Percentiles rank a stretch among this genome's conserved stretches.
phyloP scores from a whole-genome alignment of 106 monocot genomes.

The Posidonia australis region DNA sequence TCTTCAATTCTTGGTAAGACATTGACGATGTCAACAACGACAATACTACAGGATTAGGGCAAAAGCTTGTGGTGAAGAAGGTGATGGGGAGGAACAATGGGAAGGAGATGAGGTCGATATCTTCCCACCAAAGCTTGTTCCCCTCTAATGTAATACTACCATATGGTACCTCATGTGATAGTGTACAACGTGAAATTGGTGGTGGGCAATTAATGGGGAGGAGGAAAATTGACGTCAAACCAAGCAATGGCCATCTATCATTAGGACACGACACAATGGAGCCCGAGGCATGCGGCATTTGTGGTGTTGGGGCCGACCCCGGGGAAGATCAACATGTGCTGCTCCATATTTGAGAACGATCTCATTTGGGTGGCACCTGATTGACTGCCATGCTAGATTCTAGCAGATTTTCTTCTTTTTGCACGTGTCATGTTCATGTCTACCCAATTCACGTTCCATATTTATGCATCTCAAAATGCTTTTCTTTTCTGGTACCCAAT shows the following conservation, averaged over 20 bases:
- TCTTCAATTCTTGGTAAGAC: conserved; percentile 4
- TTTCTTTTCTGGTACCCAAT: too few species aligned
- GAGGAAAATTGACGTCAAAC: neutral
- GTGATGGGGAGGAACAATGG: conserved; percentile 5
- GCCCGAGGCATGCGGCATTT: conserved; percentile 11
- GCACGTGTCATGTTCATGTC: too few species aligned
- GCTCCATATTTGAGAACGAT: conserved; percentile 16
- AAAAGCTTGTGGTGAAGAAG: conserved; percentile 9
- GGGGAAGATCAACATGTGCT: conserved; percentile 16
- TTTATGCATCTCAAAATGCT: too few species aligned
- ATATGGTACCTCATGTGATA: conserved; percentile 9
- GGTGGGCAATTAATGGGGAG: neutral
- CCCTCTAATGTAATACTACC: conserved; percentile 19
- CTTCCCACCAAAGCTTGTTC: conserved; percentile 23
- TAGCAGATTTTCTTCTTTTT: too few species aligned
- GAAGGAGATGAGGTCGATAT: conserved; percentile 15
- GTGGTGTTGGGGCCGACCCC: conserved; percentile 9
- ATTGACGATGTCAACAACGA: conserved; percentile 6
- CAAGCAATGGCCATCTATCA: conserved; percentile 11
- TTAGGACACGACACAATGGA: conserved; percentile 8
- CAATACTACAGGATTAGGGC: conserved; percentile 7
- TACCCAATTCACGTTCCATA: too few species aligned
- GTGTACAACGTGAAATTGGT: conserved; percentile 7
- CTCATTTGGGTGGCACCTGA: conserved; percentile 8
- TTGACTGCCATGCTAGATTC: too few species aligned